A percentile compares a stretch with the other conserved stretches of the same genome.
Conservation (phyloP, 768 basidiomycete genomes). For the Lentinula sp. region DNA sequence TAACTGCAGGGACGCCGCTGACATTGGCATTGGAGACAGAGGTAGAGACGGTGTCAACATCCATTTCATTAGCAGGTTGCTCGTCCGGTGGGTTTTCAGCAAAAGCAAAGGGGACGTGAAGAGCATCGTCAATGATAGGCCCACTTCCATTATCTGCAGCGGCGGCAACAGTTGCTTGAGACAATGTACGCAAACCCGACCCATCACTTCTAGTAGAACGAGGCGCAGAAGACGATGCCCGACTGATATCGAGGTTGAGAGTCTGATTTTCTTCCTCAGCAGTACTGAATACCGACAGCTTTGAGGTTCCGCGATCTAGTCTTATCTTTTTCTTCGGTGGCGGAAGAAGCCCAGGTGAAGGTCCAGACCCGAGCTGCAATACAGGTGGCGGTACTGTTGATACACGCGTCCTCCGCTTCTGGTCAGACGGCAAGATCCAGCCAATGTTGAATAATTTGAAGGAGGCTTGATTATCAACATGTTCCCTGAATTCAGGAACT, state of each 20-base stretch:
- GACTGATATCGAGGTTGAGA: constrained; percentile 8
- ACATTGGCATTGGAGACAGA: not conserved
- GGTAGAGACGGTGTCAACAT: not conserved
- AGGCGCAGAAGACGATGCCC: not conserved
- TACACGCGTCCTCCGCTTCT: constrained; percentile 27
- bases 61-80: not conserved
- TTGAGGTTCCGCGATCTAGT: constrained; percentile 29
- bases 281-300: constrained; percentile 41
- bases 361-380: not conserved
- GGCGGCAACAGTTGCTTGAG: not conserved
- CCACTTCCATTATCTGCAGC: not conserved
- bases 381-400: constrained; percentile 7
- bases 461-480: constrained; percentile 63
- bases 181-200: not conserved
- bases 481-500: constrained; percentile 55
- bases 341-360: constrained; percentile 36
- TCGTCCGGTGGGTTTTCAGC: not conserved
- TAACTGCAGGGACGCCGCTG: not conserved
- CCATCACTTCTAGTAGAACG: not conserved
- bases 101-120: not conserved
- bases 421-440: constrained; percentile 80
- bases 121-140: not conserved
- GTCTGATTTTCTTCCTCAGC: constrained; percentile 41
- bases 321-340: constrained; percentile 43
- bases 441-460: constrained; percentile 83